A percentile compares a stretch with the other conserved stretches of the same genome.
Evolutionary conservation across 345 rosid species (phyloP).

Genomic region (Abelmoschus esculentus): DNA sequence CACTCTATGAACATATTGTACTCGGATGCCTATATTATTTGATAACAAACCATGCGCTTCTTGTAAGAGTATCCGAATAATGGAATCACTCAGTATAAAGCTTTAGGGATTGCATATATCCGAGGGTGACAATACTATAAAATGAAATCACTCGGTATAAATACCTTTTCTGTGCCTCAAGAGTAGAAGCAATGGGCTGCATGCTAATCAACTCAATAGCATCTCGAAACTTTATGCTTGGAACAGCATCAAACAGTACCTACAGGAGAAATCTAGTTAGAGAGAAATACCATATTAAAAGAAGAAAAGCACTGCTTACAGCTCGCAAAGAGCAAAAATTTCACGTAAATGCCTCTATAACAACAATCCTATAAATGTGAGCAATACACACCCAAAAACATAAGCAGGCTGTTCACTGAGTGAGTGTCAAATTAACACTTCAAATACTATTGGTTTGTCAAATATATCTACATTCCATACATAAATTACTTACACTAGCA

Average conservation of each 20-base stretch:
- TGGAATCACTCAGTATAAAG: not conserved
- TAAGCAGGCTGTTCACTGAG: not conserved
- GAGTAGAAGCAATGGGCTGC: conserved; percentile 83
- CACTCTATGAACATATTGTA: too few species aligned
- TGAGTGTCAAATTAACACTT: conserved; percentile 1
- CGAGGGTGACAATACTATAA: not conserved
- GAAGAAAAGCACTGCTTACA: not conserved
- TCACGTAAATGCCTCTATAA: too few species aligned
- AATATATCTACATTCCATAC: not conserved
- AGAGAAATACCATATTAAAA: conserved; percentile 10
- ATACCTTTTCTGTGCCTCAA: conserved; percentile 80
- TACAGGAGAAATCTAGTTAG: conserved; percentile 24
- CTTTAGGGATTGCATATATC: not conserved
- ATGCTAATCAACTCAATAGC: conserved; percentile 83
- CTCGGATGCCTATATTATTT: too few species aligned
- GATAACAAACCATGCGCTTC: too few species aligned
- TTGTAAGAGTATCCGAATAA: too few species aligned
- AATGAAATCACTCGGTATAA: conserved; percentile 1
- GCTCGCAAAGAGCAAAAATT: not conserved
- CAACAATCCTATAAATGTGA: too few species aligned
- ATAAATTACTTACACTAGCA: not conserved
- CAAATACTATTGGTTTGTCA: not conserved
- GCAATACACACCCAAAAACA: not conserved
- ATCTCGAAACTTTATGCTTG: conserved; percentile 72
- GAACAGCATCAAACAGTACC: conserved; percentile 96